Evolutionary conservation across 768 basidiomycete genomes (phyloP), one percentile per base, ranked within the genome.

Genomic region (Kwoniella dejecticola): DNA sequence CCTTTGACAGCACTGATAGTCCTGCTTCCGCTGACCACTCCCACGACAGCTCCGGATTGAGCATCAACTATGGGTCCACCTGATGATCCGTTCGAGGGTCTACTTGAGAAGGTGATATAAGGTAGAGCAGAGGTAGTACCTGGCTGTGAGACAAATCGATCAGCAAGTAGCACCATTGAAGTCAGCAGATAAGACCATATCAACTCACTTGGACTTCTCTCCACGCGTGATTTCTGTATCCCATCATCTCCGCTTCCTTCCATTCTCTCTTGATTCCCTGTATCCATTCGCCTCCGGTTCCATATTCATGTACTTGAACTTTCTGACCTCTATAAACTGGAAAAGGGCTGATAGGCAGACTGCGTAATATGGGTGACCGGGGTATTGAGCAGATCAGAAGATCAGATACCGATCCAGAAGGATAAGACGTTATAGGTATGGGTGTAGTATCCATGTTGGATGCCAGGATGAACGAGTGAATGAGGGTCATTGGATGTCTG

Each of bases 41-140:
- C 88, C 1, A 88, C 81, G 3, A 88, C 87, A 0, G 86, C 83
- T 3, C 87, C 87, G 27, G 78, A 84, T 62, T 84, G 81, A 63
- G 83, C 82, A 57, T 87, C 85, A 7, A 89, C 79, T 56, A 89
- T 83, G 0, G 88, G 87, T 1, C 87, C 87, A 3, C 88, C 88
- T 57, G 87, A 88, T 19, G 87, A 87, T 6, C 88, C 88, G 1
- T 83, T 81, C 0, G 84, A 84, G 12, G 87, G 87, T 7, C 83
- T 83, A 82, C 33, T 79, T 77, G 71, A 87, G 83, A 45, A 65
- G 15, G 84, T 70, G 64, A 89, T 72, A 66, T 86, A 83, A 1
- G 83, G 82, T 10, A 89, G 81, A 4, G 83, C 79, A 66, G 87
- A 86, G 71, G 88, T 85, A n/a, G 87, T 87, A 15, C 88, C 88